Conservation (phyloP, 2,329 filamentous ascomycete genomes). For the Alternaria ventricosa region DNA sequence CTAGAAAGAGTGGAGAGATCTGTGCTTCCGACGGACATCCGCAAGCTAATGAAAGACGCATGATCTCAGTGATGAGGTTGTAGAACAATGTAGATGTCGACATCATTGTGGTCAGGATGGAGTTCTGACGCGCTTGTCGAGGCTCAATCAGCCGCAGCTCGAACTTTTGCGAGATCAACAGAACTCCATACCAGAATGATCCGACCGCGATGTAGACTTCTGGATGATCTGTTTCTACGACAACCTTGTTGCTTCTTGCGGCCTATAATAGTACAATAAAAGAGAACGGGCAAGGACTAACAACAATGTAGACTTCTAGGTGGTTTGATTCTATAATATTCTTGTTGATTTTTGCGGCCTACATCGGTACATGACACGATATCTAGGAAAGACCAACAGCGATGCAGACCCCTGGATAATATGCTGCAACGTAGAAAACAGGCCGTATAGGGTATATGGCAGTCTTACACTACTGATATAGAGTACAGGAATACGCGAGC, state of each 20-base stretch:
- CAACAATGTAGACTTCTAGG: neutral
- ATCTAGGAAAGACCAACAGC: fast-evolving
- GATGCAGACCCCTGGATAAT: neutral
- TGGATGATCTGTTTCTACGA: neutral
- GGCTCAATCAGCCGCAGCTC: no score
- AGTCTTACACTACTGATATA: fast-evolving
- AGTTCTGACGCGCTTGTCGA: no score
- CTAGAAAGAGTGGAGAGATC: neutral
- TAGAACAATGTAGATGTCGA: neutral
- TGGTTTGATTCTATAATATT: fast-evolving
- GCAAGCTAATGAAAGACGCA: neutral
- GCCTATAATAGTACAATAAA: neutral
- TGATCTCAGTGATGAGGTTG: neutral
- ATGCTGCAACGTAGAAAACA: neutral
- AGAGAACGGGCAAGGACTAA: neutral
- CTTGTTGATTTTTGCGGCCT: neutral
- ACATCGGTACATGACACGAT: neutral
- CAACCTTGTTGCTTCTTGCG: neutral
- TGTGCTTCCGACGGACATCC: neutral
- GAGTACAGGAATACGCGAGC: neutral
- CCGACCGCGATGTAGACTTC: neutral
- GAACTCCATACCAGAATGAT: neutral
- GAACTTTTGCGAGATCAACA: no score
- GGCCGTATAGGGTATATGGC: neutral
- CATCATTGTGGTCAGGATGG: neutral